These are phyloP conservation scores for Pholiota adiposa DNA, from an alignment of 1,284 basidiomycete species.

Conservation along the genomic window DNA sequence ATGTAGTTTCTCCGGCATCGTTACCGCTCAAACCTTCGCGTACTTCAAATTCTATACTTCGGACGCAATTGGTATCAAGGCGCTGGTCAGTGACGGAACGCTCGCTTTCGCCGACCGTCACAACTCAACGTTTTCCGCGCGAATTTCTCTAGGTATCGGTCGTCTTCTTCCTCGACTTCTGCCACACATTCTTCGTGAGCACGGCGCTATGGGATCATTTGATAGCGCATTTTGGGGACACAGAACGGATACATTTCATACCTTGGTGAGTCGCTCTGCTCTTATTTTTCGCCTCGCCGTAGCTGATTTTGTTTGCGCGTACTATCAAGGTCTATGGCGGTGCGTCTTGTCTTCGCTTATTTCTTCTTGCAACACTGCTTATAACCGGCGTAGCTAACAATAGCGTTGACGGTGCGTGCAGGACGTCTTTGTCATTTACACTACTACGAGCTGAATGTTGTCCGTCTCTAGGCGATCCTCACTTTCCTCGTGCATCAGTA, in stretches of 20 bases:
- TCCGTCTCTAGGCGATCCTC: conserved; percentile 30
- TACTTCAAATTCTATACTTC: conserved; percentile 47
- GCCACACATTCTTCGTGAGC: conserved; percentile 41
- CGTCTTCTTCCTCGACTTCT: conserved; percentile 36
- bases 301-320: not conserved
- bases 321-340: conserved; percentile 43
- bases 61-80: conserved; percentile 37
- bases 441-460: not conserved
- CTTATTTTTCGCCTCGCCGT: not conserved
- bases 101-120: too few relatives aligned
- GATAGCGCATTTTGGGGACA: conserved; percentile 41
- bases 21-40: conserved; percentile 42
- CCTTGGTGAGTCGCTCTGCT: conserved; percentile 35
- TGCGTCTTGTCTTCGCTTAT: conserved; percentile 28
- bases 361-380: conserved; percentile 2
- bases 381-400: conserved; percentile 41
- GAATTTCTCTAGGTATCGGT: not conserved
- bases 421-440: too few relatives aligned
- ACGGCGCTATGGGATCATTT: conserved; percentile 43
- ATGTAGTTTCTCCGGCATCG: conserved; percentile 48
- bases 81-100: conserved; percentile 33
- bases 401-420: conserved; percentile 41
- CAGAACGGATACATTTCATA: conserved; percentile 34
- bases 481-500: conserved; percentile 47
- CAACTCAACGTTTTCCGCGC: not conserved